Conservation (phyloP, 2,329 filamentous ascomycete genomes). For the Rutstroemia sp. region DNA sequence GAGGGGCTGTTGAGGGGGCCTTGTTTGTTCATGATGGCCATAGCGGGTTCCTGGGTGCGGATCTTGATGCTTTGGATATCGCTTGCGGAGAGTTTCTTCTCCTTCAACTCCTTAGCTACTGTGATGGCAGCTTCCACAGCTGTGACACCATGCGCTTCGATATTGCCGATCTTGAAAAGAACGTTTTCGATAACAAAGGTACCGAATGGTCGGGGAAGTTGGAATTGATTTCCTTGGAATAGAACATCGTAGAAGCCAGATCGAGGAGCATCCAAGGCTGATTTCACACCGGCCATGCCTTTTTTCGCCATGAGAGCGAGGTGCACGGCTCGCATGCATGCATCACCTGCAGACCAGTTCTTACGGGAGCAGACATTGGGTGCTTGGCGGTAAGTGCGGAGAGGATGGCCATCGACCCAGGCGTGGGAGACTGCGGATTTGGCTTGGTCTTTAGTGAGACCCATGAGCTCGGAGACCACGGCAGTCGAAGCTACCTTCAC, state of each 20-base stretch:
- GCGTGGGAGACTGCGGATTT: constrained; percentile 32
- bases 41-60: constrained; percentile 27
- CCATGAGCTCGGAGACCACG: constrained; percentile 33
- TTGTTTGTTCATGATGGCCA: constrained; percentile 29
- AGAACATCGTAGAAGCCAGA: constrained; percentile 33
- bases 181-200: constrained; percentile 26
- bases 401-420: constrained; percentile 34
- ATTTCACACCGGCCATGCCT: constrained; percentile 27
- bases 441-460: constrained; percentile 29
- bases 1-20: constrained; percentile 26
- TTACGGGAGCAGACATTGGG: constrained; percentile 34
- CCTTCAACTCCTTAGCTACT: constrained; percentile 12
- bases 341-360: constrained; percentile 37
- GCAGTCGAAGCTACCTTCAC: constrained; percentile 36
- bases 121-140: constrained; percentile 30
- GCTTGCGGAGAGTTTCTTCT: constrained; percentile 10
- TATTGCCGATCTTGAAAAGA: constrained; percentile 20
- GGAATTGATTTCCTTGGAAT: constrained; percentile 14
- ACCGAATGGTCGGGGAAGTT: constrained; percentile 17
- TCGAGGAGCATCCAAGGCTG: constrained; percentile 26
- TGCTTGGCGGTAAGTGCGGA: constrained; percentile 30
- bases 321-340: constrained; percentile 34
- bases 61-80: constrained; percentile 26
- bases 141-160: constrained; percentile 31
- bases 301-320: constrained; percentile 27